These are phyloP conservation scores for Malassezia sp. DNA, from an alignment of 1,284 basidiomycete species.

Conservation along the genomic window DNA sequence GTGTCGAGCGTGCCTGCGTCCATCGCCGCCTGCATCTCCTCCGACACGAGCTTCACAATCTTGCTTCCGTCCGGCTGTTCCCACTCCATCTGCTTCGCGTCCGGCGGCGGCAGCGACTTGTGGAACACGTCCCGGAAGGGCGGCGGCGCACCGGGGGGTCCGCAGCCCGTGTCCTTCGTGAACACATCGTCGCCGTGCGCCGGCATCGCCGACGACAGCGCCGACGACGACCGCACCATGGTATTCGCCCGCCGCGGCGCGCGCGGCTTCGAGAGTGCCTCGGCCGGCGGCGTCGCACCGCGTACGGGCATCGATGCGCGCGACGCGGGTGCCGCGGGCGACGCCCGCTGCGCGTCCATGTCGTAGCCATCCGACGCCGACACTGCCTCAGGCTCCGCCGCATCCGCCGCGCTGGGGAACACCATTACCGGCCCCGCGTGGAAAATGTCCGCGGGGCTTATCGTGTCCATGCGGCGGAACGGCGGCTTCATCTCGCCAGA, in stretches of 20 bases:
- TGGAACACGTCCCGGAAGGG: slow-evolving; percentile 11
- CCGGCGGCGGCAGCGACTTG: slow-evolving; percentile 1
- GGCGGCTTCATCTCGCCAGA: slow-evolving; percentile 1
- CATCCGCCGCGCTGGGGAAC: neutral
- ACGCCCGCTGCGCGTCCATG: neutral
- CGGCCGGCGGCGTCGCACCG: too few species aligned
- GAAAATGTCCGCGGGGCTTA: slow-evolving; percentile 41
- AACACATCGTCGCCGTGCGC: slow-evolving; percentile 15
- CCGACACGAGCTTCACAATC: slow-evolving; percentile 41
- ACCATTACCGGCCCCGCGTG: too few species aligned
- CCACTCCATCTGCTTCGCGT: slow-evolving; percentile 29
- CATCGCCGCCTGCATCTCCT: slow-evolving; percentile 39
- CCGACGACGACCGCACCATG: slow-evolving; percentile 1
- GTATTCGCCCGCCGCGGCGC: slow-evolving; percentile 5
- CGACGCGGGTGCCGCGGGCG: neutral
- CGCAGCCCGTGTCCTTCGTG: neutral
- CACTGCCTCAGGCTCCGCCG: neutral
- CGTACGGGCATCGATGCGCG: too few species aligned
- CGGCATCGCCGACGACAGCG: slow-evolving; percentile 3
- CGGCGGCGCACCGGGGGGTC: neutral
- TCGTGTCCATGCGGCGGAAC: slow-evolving; percentile 25
- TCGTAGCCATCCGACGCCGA: slow-evolving; percentile 2
- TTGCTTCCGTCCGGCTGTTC: slow-evolving; percentile 40
- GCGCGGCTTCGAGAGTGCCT: neutral
- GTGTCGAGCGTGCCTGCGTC: slow-evolving; percentile 32